Evolutionary conservation across 306 rosid genomes (phyloP).

Genomic region (Acacia crassicarpa): DNA sequence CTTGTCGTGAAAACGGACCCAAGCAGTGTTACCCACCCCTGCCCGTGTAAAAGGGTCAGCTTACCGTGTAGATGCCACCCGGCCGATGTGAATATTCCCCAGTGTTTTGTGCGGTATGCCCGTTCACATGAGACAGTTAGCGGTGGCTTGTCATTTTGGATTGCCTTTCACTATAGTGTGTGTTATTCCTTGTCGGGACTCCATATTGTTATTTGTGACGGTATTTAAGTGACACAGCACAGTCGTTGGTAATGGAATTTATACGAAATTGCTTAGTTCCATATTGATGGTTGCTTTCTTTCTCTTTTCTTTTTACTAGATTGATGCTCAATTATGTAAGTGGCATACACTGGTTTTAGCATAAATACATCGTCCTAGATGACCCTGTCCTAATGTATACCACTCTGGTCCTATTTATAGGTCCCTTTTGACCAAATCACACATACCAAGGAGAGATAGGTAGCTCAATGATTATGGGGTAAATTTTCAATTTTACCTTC

Average conservation of each 20-base stretch:
- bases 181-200: not conserved
- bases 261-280: not conserved
- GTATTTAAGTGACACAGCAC: not conserved
- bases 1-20: not conserved
- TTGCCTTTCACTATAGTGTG: not conserved
- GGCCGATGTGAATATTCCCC: not conserved
- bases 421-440: too few species aligned
- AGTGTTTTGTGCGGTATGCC: not conserved
- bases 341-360: too few species aligned
- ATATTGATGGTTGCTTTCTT: too few species aligned
- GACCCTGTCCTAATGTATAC: too few species aligned
- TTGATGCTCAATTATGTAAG: too few species aligned
- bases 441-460: too few species aligned
- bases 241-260: not conserved
- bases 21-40: not conserved
- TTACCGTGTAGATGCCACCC: not conserved
- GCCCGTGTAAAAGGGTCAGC: not conserved
- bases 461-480: too few species aligned
- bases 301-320: too few species aligned
- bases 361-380: too few species aligned
- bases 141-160: not conserved
- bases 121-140: not conserved
- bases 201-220: not conserved
- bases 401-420: too few species aligned
- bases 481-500: too few species aligned